Evolutionary conservation across 176 grass and related monocot genomes (phyloP).

Genomic region (Thalia dealbata): DNA sequence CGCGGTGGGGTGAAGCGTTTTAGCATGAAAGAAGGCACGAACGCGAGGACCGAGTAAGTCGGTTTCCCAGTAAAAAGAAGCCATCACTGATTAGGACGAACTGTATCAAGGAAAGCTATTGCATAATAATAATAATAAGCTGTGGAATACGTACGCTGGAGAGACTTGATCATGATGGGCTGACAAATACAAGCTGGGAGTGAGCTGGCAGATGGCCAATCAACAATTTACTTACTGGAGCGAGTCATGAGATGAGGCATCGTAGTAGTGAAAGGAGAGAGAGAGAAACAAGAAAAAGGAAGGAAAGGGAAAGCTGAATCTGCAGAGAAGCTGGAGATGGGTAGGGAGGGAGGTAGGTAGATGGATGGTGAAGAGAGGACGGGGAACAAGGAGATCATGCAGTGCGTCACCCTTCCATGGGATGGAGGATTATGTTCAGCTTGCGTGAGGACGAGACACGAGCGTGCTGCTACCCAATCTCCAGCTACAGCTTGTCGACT

Average conservation of each 20-base stretch:
- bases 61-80: no score
- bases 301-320: no score
- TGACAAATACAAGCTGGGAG: neutral
- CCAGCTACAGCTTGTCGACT: neutral
- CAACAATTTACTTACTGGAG: no score
- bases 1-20: no score
- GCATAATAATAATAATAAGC: no score
- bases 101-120: no score
- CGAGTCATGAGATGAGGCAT: no score
- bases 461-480: neutral
- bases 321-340: neutral
- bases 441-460: neutral
- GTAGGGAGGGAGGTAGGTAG: neutral
- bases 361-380: neutral
- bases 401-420: no score
- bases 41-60: no score
- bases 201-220: neutral
- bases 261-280: neutral
- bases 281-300: neutral
- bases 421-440: no score
- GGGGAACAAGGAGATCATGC: neutral
- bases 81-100: no score
- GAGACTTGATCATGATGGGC: neutral
- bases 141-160: neutral
- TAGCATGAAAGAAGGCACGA: no score